Conservation (phyloP, 2,329 filamentous ascomycete species). For the Apiospora kogelbergensis region DNA sequence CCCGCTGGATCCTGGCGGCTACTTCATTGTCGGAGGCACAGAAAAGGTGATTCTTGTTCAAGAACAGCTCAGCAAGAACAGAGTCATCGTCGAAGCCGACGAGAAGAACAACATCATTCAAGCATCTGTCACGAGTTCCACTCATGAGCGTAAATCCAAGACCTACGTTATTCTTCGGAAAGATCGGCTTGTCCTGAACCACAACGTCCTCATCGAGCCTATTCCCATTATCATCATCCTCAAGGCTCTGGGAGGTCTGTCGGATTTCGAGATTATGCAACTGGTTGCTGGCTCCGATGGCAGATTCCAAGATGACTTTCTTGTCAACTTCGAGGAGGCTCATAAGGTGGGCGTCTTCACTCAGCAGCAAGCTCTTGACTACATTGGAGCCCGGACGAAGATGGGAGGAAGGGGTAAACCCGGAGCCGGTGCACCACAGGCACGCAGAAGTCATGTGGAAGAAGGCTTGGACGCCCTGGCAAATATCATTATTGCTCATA, state of each 20-base stretch:
- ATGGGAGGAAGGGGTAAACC: conserved; percentile 70
- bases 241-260: conserved; percentile 90
- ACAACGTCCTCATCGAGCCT: conserved; percentile 90
- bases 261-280: conserved; percentile 91
- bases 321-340: conserved; percentile 92
- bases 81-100: conserved; percentile 94
- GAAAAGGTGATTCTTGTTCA: conserved; percentile 99
- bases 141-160: conserved; percentile 96
- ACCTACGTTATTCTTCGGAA: conserved; percentile 95
- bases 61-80: conserved; percentile 98
- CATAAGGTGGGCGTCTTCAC: conserved; percentile 83
- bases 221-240: conserved; percentile 93
- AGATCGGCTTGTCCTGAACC: conserved; percentile 82
- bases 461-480: conserved; percentile 92
- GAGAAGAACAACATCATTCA: conserved; percentile 91
- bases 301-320: conserved; percentile 90
- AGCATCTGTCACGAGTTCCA: conserved; percentile 96
- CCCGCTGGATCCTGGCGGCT: conserved; percentile 91
- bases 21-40: conserved; percentile 96
- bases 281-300: conserved; percentile 86
- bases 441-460: conserved; percentile 78
- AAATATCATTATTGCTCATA: conserved; percentile 91
- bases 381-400: conserved; percentile 83
- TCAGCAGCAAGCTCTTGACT: conserved; percentile 93
- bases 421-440: conserved; percentile 49